Evolutionary conservation across 108 stramenopile genomes (phyloP), one percentile per base, ranked within the genome.

Genomic region (Fistulifera pelliculosa): DNA sequence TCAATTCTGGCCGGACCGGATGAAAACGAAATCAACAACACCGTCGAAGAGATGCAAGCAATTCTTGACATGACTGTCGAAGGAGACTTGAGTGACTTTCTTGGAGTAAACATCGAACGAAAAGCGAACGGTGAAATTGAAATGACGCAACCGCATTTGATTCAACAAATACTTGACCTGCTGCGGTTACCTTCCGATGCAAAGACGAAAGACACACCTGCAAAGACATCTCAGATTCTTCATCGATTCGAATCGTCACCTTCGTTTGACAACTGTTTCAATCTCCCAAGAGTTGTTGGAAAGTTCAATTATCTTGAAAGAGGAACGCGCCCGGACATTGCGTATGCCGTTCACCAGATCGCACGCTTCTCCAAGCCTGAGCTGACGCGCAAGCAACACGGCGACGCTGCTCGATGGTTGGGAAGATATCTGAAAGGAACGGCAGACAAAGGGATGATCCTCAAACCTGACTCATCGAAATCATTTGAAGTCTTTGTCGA

Each of bases 21-120:
- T 22, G 45, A 54, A 31, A 31, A 6, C 11, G 41, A 62, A 18
- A 67, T 78, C n/a, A 38, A 66, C 11, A 25, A 62, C 0, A 45
- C 62, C 11, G 39, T 81, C n/a, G 12, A 64, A 18, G 55, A 54
- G 0, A 51, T 76, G 48, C 19, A 64, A 26, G 56, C 27, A 11
- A 47, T 55, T 4, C 62, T 62, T 27, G 38, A 58, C 21, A 24
- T 65, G 1, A 73, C 64, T 0, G 61, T 66, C 21, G 76, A 77
- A 54, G 76, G 80, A 2, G 18, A 41, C 16, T 42, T 81, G 8
- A 47, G 60, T 14, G 75, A 83, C 56, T 83, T 69, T 40, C 62
- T 77, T 7, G 77, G 77, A 1, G 54, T 71, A 1, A 59, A 71
- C 6, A 65, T 74, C 47, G 42, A 42, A 18, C 3, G 14, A 38